A percentile compares a stretch with the other conserved stretches of the same genome.
phyloP scores from a whole-genome alignment of 768 basidiomycete genomes.

The Hericium coralloides region DNA sequence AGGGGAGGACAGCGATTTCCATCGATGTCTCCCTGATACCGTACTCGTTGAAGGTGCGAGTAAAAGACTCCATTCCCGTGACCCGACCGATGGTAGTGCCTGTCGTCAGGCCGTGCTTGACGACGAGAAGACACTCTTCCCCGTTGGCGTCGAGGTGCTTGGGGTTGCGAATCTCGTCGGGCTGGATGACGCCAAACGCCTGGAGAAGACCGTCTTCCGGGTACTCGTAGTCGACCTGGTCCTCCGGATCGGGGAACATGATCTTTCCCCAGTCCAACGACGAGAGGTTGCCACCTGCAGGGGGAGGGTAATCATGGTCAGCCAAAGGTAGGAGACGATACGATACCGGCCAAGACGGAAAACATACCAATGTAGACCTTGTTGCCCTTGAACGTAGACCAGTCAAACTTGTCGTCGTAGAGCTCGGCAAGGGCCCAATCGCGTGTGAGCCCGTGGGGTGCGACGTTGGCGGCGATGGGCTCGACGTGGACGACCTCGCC shows the following conservation, averaged over 20 bases:
- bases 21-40: conserved; percentile 6
- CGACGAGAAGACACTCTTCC: conserved; percentile 15
- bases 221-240: conserved; percentile 11
- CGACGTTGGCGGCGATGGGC: conserved; percentile 19
- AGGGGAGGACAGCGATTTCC: conserved; percentile 18
- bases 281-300: conserved; percentile 20
- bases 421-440: conserved; percentile 22
- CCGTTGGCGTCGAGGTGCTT: conserved; percentile 15
- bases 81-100: conserved; percentile 19
- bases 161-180: conserved; percentile 15
- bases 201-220: conserved; percentile 17
- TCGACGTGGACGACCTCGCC: conserved; percentile 24
- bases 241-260: conserved; percentile 20
- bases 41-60: neutral
- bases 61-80: conserved; percentile 17
- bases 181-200: conserved; percentile 11
- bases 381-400: conserved; percentile 20
- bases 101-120: conserved; percentile 19
- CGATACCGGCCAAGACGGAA: conserved; percentile 8
- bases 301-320: neutral
- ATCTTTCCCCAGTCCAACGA: conserved; percentile 13
- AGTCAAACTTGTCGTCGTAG: conserved; percentile 18
- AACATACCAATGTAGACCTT: conserved; percentile 21
- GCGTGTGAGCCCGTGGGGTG: conserved; percentile 17
- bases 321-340: conserved; percentile 10